Evolutionary conservation across 2,329 filamentous ascomycete species (phyloP).

Genomic region (Botrytis tulipae): DNA sequence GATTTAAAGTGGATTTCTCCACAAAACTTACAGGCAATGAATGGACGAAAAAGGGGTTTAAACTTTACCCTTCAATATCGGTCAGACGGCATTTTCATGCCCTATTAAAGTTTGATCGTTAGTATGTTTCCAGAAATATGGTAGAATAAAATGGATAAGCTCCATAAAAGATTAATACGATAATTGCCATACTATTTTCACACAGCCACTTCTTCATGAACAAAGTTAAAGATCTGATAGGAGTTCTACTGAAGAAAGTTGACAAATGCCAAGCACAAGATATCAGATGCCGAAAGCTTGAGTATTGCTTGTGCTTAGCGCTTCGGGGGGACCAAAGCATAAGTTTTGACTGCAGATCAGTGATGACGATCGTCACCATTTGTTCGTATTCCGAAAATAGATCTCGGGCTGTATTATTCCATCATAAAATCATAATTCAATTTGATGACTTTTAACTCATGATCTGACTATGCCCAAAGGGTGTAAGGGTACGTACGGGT

Average conservation of each 20-base stretch:
- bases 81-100: not conserved
- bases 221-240: not conserved
- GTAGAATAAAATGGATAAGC: not conserved
- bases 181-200: not conserved
- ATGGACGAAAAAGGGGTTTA: not conserved
- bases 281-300: not conserved
- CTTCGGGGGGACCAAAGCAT: not conserved
- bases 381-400: slow-evolving; percentile 3
- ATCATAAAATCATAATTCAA: not conserved
- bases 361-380: not conserved
- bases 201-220: not conserved
- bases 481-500: not conserved
- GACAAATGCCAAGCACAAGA: not conserved
- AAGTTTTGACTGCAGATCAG: not conserved
- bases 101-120: not conserved
- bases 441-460: not conserved
- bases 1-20: not conserved
- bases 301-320: not conserved
- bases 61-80: not conserved
- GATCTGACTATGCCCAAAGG: not conserved
- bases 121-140: not conserved
- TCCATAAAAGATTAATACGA: not conserved
- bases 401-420: not conserved
- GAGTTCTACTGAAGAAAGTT: not conserved
- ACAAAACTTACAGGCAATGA: not conserved